Evolutionary conservation across 2,329 filamentous ascomycete species (phyloP).

Genomic region (Cytospora mali): DNA sequence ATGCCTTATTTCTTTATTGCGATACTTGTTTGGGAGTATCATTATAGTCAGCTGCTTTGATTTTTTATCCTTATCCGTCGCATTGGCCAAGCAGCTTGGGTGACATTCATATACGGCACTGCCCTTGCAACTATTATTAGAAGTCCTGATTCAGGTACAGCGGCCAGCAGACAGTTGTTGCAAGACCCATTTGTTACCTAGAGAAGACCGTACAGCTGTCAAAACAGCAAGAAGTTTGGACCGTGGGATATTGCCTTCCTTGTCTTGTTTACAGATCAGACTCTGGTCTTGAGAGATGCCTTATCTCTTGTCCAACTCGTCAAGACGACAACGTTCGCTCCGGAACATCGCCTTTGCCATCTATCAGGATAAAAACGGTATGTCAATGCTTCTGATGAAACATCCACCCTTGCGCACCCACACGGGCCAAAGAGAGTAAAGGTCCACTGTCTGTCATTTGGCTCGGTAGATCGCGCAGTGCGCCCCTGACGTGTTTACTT

Average conservation of each 20-base stretch:
- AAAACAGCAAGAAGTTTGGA: slow-evolving; percentile 1
- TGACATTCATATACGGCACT: not conserved
- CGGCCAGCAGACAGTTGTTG: not conserved
- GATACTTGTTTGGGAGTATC: slow-evolving; percentile 10
- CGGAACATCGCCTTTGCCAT: slow-evolving; percentile 31
- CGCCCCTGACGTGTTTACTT: slow-evolving; percentile 29
- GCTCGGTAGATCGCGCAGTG: slow-evolving; percentile 18
- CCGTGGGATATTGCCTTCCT: not conserved
- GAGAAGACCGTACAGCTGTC: not conserved
- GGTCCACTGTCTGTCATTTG: slow-evolving; percentile 28
- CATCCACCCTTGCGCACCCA: slow-evolving; percentile 25
- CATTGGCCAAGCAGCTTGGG: slow-evolving; percentile 1
- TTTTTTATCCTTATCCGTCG: not conserved
- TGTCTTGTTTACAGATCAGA: not conserved
- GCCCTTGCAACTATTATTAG: not conserved
- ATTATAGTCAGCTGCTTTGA: not conserved
- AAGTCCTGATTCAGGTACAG: not conserved
- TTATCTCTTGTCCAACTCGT: slow-evolving; percentile 31
- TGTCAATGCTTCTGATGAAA: slow-evolving; percentile 29
- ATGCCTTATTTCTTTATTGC: not conserved
- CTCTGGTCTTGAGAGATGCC: slow-evolving; percentile 31
- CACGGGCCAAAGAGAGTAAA: slow-evolving; percentile 22
- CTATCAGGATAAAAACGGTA: slow-evolving; percentile 37
- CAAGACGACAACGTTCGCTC: slow-evolving; percentile 31
- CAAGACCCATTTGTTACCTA: not conserved